Percentiles rank a stretch among this genome's conserved stretches.
phyloP scores from a whole-genome alignment of 1,284 basidiomycete genomes.

The Malassezia sp. region DNA sequence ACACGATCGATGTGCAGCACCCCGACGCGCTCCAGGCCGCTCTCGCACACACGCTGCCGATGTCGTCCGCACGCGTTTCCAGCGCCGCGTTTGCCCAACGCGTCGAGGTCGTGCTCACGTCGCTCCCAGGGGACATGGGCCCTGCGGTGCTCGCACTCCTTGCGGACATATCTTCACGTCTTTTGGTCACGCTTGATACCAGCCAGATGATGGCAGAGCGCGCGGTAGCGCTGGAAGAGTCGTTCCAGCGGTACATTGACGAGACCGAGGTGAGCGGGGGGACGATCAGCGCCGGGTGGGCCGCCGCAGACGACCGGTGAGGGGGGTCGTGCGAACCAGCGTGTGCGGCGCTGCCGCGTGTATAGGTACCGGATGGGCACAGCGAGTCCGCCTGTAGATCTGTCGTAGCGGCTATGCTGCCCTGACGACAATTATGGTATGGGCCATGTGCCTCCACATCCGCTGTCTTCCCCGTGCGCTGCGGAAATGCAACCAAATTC shows the following conservation, averaged over 20 bases:
- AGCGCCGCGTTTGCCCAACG: conserved; percentile 3
- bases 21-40: neutral
- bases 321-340: too few relatives aligned
- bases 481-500: too few relatives aligned
- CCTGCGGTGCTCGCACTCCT: neutral
- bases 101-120: neutral
- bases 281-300: conserved; percentile 6
- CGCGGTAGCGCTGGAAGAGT: conserved; percentile 12
- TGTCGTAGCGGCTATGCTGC: neutral
- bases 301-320: too few relatives aligned
- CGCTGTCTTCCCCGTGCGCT: too few relatives aligned
- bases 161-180: conserved; percentile 4
- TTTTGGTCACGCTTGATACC: conserved; percentile 11
- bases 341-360: too few relatives aligned
- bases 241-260: conserved; percentile 6
- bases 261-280: neutral
- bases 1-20: neutral
- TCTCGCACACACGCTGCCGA: neutral
- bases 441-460: too few relatives aligned
- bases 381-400: too few relatives aligned
- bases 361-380: too few relatives aligned
- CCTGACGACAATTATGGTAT: too few relatives aligned
- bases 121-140: neutral
- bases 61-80: neutral
- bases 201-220: conserved; percentile 13